phyloP scores from a whole-genome alignment of 148 eudicot genomes.

The Rheum nobile region DNA sequence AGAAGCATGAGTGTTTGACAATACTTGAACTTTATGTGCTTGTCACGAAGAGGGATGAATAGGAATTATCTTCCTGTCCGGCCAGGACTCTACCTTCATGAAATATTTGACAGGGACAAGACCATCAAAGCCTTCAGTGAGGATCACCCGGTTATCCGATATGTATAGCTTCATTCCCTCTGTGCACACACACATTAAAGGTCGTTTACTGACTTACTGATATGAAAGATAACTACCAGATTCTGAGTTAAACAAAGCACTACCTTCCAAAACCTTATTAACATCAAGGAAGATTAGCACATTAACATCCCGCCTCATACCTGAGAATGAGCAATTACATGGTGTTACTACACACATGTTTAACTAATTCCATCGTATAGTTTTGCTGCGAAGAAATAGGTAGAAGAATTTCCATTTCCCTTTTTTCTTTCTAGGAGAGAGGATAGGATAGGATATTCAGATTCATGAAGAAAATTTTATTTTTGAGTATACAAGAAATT shows the following conservation, averaged over 20 bases:
- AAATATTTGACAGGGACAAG: slow-evolving; percentile 73
- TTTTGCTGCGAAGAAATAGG: not conserved
- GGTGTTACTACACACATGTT: not conserved
- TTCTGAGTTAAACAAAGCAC: not conserved
- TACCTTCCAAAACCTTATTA: slow-evolving; percentile 88
- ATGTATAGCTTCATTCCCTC: slow-evolving; percentile 90
- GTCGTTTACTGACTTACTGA: not conserved
- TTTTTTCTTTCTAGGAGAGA: not conserved
- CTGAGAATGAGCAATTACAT: slow-evolving; percentile 23
- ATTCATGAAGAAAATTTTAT: not conserved
- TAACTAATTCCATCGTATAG: not conserved
- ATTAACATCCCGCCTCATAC: slow-evolving; percentile 68
- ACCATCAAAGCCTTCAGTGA: slow-evolving; percentile 93
- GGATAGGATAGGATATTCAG: not conserved
- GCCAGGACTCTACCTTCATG: slow-evolving; percentile 70
- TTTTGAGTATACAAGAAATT: not conserved
- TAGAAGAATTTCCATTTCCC: not conserved
- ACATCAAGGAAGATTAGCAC: slow-evolving; percentile 61
- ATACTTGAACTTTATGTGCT: not conserved
- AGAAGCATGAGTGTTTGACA: not conserved
- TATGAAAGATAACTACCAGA: not conserved
- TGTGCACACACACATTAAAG: slow-evolving; percentile 14
- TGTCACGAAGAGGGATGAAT: not conserved
- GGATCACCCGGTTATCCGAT: slow-evolving; percentile 74
- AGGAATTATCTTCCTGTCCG: slow-evolving; percentile 36